These are phyloP conservation scores for Uncinocarpus reesii DNA, from an alignment of 2,329 filamentous ascomycete species.

Conservation along the genomic window DNA sequence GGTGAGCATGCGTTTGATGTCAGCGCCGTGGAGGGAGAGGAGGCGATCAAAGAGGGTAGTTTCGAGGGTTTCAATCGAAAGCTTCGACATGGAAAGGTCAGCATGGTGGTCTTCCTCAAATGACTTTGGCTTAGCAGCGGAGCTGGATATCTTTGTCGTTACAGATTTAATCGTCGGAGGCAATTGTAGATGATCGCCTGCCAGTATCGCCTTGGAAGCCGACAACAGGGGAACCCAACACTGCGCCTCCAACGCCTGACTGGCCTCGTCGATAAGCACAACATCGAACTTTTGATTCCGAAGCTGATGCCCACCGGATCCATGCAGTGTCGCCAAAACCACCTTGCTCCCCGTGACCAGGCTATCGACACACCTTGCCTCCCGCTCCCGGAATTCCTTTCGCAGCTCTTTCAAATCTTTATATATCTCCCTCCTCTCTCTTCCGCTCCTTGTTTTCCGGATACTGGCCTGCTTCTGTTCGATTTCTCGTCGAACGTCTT, in stretches of 20 bases:
- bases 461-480: slow-evolving; percentile 83
- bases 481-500: slow-evolving; percentile 84
- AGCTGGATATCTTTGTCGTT: neutral
- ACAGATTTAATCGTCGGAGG: slow-evolving; percentile 87
- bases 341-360: slow-evolving; percentile 71
- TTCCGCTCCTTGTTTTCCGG: slow-evolving; percentile 71
- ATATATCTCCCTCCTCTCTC: slow-evolving; percentile 73
- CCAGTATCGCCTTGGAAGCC: slow-evolving; percentile 74
- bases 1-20: slow-evolving; percentile 88
- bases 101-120: slow-evolving; percentile 22
- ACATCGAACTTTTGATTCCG: slow-evolving; percentile 77
- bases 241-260: slow-evolving; percentile 89
- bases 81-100: slow-evolving; percentile 21
- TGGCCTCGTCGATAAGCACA: slow-evolving; percentile 91
- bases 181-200: slow-evolving; percentile 87
- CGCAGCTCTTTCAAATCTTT: slow-evolving; percentile 72
- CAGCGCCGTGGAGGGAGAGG: slow-evolving; percentile 65
- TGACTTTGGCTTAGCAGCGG: slow-evolving; percentile 39
- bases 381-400: slow-evolving; percentile 78
- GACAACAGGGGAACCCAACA: slow-evolving; percentile 86
- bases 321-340: slow-evolving; percentile 84
- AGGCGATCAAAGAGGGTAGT: slow-evolving; percentile 89
- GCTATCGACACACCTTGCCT: slow-evolving; percentile 67
- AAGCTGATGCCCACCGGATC: slow-evolving; percentile 75
- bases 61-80: slow-evolving; percentile 49